These are phyloP conservation scores for Fusarium verrucosum DNA, from an alignment of 2,329 filamentous ascomycete genomes.

Conservation along the genomic window DNA sequence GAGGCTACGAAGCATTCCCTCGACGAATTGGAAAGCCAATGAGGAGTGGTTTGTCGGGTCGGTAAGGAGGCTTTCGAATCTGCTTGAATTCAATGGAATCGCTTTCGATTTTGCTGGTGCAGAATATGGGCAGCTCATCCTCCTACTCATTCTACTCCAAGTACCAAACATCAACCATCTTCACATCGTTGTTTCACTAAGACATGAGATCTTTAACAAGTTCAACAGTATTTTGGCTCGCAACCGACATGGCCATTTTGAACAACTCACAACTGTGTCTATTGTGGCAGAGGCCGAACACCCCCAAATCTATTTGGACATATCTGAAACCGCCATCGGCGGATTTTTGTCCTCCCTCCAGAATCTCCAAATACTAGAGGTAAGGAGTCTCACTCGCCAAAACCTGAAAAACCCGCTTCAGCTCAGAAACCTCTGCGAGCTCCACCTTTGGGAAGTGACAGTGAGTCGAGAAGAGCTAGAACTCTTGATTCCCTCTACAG, in stretches of 20 bases:
- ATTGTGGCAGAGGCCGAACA: neutral
- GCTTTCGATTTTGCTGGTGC: rapidly evolving
- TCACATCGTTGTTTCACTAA: neutral
- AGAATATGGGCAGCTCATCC: neutral
- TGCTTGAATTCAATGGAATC: neutral
- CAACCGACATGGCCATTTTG: neutral
- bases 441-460: neutral
- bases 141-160: neutral
- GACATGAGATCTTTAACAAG: neutral
- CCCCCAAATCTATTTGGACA: neutral
- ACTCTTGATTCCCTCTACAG: neutral
- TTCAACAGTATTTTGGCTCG: neutral
- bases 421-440: neutral
- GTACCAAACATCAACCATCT: neutral
- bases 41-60: neutral
- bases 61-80: neutral
- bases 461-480: neutral
- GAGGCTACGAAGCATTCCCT: neutral
- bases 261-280: neutral
- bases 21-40: rapidly evolving
- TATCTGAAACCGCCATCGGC: neutral
- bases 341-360: neutral
- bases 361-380: neutral
- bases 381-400: no score
- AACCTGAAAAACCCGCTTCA: neutral